Percentiles rank a stretch among this genome's conserved stretches.
Conservation (phyloP, 208 protist genomes). For the Crithidia mellificae region DNA sequence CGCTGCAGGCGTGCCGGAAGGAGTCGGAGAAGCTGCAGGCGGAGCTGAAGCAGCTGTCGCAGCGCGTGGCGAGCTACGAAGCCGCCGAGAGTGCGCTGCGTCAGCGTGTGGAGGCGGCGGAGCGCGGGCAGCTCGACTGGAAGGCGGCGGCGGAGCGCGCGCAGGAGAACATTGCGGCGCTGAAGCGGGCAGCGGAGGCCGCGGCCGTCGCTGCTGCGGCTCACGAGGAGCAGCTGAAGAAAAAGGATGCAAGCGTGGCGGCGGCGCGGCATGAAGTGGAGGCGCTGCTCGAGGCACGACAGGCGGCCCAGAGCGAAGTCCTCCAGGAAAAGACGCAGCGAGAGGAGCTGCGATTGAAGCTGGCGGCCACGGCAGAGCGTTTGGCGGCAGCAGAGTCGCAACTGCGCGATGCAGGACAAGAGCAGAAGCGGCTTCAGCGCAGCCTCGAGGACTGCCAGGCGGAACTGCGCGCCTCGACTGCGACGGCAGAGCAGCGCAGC, state of each 20-base stretch:
- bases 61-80: constrained; percentile 26
- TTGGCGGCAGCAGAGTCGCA: constrained; percentile 3
- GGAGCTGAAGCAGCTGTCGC: constrained; percentile 29
- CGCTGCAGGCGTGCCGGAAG: constrained; percentile 15
- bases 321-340: constrained; percentile 27
- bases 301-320: constrained; percentile 25
- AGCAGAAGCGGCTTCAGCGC: constrained; percentile 35
- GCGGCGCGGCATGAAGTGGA: constrained; percentile 29
- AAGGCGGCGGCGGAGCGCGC: constrained; percentile 26
- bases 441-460: constrained; percentile 38
- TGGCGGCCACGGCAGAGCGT: constrained; percentile 35
- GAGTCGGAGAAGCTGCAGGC: constrained; percentile 37
- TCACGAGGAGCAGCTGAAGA: constrained; percentile 22
- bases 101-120: constrained; percentile 30
- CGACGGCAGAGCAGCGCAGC: constrained; percentile 35
- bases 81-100: constrained; percentile 21
- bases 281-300: constrained; percentile 19
- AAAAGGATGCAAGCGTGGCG: constrained; percentile 10
- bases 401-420: constrained; percentile 23
- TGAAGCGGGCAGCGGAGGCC: constrained; percentile 22
- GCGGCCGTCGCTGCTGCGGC: constrained; percentile 10
- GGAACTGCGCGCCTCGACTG: constrained; percentile 32
- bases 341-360: constrained; percentile 25
- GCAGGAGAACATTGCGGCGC: constrained; percentile 18
- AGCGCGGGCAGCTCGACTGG: constrained; percentile 24